phyloP scores from a whole-genome alignment of 345 rosid genomes.

The Conringia planisiliqua region DNA sequence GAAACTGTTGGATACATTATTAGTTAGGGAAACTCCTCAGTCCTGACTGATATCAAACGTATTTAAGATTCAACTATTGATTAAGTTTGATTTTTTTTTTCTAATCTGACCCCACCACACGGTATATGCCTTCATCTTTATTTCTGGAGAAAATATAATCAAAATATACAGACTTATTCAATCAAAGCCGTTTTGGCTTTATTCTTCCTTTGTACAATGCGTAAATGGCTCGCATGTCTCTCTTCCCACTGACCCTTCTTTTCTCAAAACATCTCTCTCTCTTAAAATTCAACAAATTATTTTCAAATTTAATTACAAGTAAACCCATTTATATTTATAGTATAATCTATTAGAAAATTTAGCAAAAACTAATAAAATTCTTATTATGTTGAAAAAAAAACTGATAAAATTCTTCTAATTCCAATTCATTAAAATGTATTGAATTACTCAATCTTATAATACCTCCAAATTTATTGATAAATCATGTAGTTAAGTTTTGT shows the following conservation, averaged over 20 bases:
- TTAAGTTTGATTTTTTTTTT: background rate
- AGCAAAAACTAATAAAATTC: too few species aligned
- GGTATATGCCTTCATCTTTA: background rate
- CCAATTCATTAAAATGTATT: too few species aligned
- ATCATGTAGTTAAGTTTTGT: too few species aligned
- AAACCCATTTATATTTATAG: too few species aligned
- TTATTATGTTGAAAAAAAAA: too few species aligned
- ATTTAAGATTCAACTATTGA: conserved; percentile 13
- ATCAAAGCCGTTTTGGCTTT: background rate
- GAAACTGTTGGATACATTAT: background rate
- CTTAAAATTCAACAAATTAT: too few species aligned
- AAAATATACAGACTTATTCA: background rate
- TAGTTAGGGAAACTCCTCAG: conserved; percentile 13
- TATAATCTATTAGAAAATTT: too few species aligned
- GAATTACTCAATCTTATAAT: too few species aligned
- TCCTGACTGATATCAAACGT: conserved; percentile 20
- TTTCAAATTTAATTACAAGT: too few species aligned
- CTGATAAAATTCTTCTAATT: too few species aligned
- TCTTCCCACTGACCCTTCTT: conserved; percentile 1
- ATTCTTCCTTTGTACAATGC: conserved; percentile 30
- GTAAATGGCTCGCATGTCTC: conserved; percentile 35
- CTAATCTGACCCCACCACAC: conserved; percentile 8
- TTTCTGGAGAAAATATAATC: background rate
- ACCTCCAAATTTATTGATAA: too few species aligned
- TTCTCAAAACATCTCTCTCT: conserved; percentile 6